These are phyloP conservation scores for Chrysoporthe cubensis DNA, from an alignment of 2,329 filamentous ascomycete genomes.

Conservation along the genomic window DNA sequence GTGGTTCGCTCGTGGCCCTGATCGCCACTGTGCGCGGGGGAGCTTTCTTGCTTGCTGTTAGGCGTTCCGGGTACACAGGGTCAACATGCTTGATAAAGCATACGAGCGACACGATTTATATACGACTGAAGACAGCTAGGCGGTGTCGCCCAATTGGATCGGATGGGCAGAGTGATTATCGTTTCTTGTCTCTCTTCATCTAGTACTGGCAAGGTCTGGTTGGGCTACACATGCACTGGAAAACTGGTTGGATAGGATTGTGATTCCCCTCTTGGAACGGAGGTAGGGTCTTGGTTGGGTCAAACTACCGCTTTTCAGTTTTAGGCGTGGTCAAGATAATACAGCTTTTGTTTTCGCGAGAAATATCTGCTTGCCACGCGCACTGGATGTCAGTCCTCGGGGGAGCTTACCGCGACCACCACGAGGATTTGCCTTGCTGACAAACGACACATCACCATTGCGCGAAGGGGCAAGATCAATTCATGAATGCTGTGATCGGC, in stretches of 20 bases:
- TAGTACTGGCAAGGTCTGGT: slow-evolving; percentile 5
- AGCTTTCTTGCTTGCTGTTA: slow-evolving; percentile 3
- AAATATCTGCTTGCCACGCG: background rate
- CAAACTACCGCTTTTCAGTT: slow-evolving; percentile 3
- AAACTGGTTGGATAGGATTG: slow-evolving; percentile 12
- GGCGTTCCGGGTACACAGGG: slow-evolving; percentile 9
- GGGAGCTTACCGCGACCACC: too few relatives aligned
- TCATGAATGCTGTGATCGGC: background rate
- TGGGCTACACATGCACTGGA: slow-evolving; percentile 12
- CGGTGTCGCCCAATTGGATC: background rate
- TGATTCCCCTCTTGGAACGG: slow-evolving; percentile 14
- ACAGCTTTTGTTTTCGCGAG: background rate
- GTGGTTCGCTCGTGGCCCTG: background rate
- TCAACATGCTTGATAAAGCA: slow-evolving; percentile 8
- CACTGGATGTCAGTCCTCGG: background rate
- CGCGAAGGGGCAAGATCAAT: too few relatives aligned
- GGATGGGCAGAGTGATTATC: background rate
- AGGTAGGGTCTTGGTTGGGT: slow-evolving; percentile 10
- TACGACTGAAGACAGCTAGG: slow-evolving; percentile 6
- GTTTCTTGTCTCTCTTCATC: background rate
- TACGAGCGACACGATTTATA: slow-evolving; percentile 18
- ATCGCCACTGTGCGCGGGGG: background rate
- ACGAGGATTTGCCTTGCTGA: too few relatives aligned
- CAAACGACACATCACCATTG: background rate
- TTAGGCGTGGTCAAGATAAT: background rate